Evolutionary conservation across 169 alveolate genomes (phyloP).

Genomic region (Eimeria acervulina): DNA sequence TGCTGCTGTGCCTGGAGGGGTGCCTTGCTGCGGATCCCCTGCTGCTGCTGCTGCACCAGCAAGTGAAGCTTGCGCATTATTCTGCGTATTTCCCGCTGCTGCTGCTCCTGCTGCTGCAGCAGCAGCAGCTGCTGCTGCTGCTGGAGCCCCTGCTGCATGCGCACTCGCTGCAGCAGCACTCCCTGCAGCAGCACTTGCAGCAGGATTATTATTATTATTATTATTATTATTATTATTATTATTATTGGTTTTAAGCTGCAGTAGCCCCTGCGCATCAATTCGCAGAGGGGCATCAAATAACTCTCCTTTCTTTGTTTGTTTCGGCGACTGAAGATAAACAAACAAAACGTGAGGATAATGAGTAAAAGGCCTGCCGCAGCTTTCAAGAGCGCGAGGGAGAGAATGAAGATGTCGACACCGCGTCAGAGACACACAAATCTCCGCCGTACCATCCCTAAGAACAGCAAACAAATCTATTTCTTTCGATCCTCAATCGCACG

Average conservation of each 20-base stretch:
- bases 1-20: not conserved
- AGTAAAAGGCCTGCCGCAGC: slow-evolving; percentile 88
- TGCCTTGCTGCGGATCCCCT: not conserved
- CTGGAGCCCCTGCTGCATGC: no score
- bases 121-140: not conserved
- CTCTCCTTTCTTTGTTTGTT: slow-evolving; percentile 94
- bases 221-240: not conserved
- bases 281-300: slow-evolving; percentile 94
- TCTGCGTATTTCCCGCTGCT: not conserved
- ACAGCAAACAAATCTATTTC: no score
- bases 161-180: no score
- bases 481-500: no score
- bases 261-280: slow-evolving; percentile 90
- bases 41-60: not conserved
- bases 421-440: slow-evolving; percentile 82
- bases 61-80: not conserved
- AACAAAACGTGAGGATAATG: slow-evolving; percentile 93
- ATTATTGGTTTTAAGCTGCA: slow-evolving; percentile 60
- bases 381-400: slow-evolving; percentile 92
- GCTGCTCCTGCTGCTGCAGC: not conserved
- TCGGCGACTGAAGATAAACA: slow-evolving; percentile 91
- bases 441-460: slow-evolving; percentile 82
- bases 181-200: slow-evolving; percentile 24
- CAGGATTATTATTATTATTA: not conserved
- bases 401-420: slow-evolving; percentile 86